These are phyloP conservation scores for Penicillium soppii DNA, from an alignment of 495 filamentous ascomycete species.

Conservation along the genomic window DNA sequence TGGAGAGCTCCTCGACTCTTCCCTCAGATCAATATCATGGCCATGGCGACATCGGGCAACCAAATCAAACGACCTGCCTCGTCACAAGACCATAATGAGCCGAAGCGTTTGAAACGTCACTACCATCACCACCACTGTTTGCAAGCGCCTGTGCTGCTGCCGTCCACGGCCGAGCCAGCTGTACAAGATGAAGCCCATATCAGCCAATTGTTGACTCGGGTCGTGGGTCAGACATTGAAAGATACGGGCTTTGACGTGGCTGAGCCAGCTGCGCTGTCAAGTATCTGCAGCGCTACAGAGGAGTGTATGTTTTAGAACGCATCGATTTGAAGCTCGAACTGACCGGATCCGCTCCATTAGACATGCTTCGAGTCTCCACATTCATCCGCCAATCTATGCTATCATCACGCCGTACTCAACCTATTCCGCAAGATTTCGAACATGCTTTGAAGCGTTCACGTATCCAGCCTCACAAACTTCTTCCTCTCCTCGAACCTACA, in stretches of 20 bases:
- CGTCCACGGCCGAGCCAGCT: slow-evolving; percentile 20
- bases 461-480: slow-evolving; percentile 38
- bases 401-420: slow-evolving; percentile 55
- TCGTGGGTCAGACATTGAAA: slow-evolving; percentile 53
- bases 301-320: slow-evolving; percentile 53
- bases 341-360: slow-evolving; percentile 32
- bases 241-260: slow-evolving; percentile 59
- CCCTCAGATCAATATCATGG: slow-evolving; percentile 7
- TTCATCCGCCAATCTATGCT: slow-evolving; percentile 62
- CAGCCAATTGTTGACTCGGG: slow-evolving; percentile 54
- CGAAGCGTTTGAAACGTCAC: slow-evolving; percentile 45
- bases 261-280: slow-evolving; percentile 56
- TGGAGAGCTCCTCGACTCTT: not conserved
- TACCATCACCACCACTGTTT: slow-evolving; percentile 49
- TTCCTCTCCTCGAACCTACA: slow-evolving; percentile 37
- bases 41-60: slow-evolving; percentile 35
- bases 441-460: slow-evolving; percentile 51
- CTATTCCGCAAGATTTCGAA: slow-evolving; percentile 69
- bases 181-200: slow-evolving; percentile 43
- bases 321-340: slow-evolving; percentile 16
- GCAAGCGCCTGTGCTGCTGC: slow-evolving; percentile 33
- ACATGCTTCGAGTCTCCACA: slow-evolving; percentile 57
- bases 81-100: slow-evolving; percentile 22
- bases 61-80: slow-evolving; percentile 46
- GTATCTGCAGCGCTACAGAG: slow-evolving; percentile 55